Conservation (phyloP, 2,329 filamentous ascomycete species). For the Cordyceps militaris region DNA sequence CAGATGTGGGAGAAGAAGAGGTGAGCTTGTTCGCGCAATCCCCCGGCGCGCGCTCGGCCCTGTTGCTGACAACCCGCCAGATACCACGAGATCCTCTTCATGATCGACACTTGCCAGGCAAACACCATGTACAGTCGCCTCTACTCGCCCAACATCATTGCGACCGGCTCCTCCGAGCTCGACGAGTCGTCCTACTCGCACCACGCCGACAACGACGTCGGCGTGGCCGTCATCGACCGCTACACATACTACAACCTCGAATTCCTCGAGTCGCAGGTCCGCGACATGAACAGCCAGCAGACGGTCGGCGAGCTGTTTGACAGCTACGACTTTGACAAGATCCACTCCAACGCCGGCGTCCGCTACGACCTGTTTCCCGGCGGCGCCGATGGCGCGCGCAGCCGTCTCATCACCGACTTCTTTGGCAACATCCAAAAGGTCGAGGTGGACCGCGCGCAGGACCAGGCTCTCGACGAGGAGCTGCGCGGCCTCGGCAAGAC, state of each 20-base stretch:
- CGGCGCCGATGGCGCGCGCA: slow-evolving; percentile 68
- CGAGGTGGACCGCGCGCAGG: slow-evolving; percentile 65
- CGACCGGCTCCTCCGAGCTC: slow-evolving; percentile 91
- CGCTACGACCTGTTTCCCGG: slow-evolving; percentile 93
- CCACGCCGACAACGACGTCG: slow-evolving; percentile 95
- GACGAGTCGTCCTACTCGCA: slow-evolving; percentile 97
- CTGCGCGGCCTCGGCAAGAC: slow-evolving; percentile 66
- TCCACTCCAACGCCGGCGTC: slow-evolving; percentile 86
- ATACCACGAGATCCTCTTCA: slow-evolving; percentile 97
- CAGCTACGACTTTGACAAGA: slow-evolving; percentile 90
- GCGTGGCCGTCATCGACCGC: slow-evolving; percentile 94
- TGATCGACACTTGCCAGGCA: slow-evolving; percentile 99
- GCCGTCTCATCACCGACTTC: slow-evolving; percentile 87
- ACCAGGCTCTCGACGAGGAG: slow-evolving; percentile 60
- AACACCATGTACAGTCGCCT: slow-evolving; percentile 99
- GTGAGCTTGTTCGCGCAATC: slow-evolving; percentile 25
- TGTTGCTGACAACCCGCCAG: slow-evolving; percentile 29
- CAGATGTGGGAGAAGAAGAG: slow-evolving; percentile 99
- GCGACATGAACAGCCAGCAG: slow-evolving; percentile 77
- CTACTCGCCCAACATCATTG: slow-evolving; percentile 96
- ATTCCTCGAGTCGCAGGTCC: slow-evolving; percentile 86
- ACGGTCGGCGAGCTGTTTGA: slow-evolving; percentile 93
- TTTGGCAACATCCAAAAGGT: slow-evolving; percentile 98
- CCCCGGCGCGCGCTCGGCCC: background rate
- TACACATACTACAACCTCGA: slow-evolving; percentile 99